These are phyloP conservation scores for Boletus reticulatus DNA, from an alignment of 768 basidiomycete species.

Conservation along the genomic window DNA sequence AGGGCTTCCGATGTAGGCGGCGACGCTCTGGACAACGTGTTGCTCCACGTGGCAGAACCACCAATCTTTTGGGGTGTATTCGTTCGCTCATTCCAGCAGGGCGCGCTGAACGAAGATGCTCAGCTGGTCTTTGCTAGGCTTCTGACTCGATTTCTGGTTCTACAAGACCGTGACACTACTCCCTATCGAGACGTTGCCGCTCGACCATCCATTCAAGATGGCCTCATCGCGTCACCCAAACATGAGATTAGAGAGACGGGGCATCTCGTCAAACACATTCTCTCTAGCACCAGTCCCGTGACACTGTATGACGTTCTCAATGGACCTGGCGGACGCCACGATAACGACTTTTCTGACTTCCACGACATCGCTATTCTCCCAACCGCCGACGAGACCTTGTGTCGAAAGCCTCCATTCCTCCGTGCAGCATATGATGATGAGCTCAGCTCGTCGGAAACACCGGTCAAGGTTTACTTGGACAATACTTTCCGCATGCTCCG, in stretches of 20 bases:
- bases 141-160: conserved; percentile 43
- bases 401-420: conserved; percentile 46
- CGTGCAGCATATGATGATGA: conserved; percentile 33
- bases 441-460: conserved; percentile 20
- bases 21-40: conserved; percentile 36
- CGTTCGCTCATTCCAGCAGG: conserved; percentile 30
- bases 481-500: conserved; percentile 64
- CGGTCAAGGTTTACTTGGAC: conserved; percentile 50
- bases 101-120: conserved; percentile 31
- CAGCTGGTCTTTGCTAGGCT: conserved; percentile 46
- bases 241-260: conserved; percentile 32
- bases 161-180: conserved; percentile 33
- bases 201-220: conserved; percentile 23
- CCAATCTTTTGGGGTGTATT: conserved; percentile 48
- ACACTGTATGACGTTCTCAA: conserved; percentile 14
- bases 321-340: conserved; percentile 62
- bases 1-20: conserved; percentile 42
- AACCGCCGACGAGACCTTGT: conserved; percentile 56
- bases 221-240: conserved; percentile 22
- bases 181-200: conserved; percentile 39
- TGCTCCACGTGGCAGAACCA: conserved; percentile 46
- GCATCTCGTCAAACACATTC: conserved; percentile 40
- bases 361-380: conserved; percentile 58
- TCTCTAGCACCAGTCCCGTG: conserved; percentile 22
- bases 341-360: conserved; percentile 63